Evolutionary conservation across 345 rosid species (phyloP).

Genomic region (Angophora floribunda): DNA sequence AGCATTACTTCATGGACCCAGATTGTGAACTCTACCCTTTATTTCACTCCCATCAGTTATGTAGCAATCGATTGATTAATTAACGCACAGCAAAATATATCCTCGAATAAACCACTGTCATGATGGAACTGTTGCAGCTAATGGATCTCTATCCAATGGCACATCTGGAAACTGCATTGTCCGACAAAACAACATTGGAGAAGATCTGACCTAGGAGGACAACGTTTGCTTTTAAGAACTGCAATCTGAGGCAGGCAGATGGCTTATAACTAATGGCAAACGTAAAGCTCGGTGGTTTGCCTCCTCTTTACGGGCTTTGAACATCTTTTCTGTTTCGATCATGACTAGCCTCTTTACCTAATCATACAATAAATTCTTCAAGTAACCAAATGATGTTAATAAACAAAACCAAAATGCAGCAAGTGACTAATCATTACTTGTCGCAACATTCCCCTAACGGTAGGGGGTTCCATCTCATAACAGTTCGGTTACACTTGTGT

Average conservation of each 20-base stretch:
- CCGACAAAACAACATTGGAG: neutral
- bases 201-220: neutral
- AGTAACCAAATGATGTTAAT: fast-evolving
- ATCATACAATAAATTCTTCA: neutral
- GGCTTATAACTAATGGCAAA: neutral
- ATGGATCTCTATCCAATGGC: neutral
- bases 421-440: slow-evolving; percentile 7
- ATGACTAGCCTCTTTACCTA: slow-evolving; percentile 31
- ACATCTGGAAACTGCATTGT: neutral
- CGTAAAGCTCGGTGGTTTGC: slow-evolving; percentile 12
- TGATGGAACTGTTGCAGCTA: neutral
- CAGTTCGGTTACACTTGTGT: slow-evolving; percentile 26
- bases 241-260: neutral
- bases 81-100: neutral
- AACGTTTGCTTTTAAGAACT: neutral
- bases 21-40: neutral
- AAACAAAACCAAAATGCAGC: neutral
- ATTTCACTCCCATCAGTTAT: neutral
- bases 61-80: too few relatives aligned
- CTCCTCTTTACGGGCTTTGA: slow-evolving; percentile 19
- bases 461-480: slow-evolving; percentile 17
- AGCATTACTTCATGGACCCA: neutral
- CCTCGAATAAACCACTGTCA: neutral
- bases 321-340: slow-evolving; percentile 31
- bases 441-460: slow-evolving; percentile 21